Conservation (phyloP, 1,284 basidiomycete species). For the Leccinum subrobustum region DNA sequence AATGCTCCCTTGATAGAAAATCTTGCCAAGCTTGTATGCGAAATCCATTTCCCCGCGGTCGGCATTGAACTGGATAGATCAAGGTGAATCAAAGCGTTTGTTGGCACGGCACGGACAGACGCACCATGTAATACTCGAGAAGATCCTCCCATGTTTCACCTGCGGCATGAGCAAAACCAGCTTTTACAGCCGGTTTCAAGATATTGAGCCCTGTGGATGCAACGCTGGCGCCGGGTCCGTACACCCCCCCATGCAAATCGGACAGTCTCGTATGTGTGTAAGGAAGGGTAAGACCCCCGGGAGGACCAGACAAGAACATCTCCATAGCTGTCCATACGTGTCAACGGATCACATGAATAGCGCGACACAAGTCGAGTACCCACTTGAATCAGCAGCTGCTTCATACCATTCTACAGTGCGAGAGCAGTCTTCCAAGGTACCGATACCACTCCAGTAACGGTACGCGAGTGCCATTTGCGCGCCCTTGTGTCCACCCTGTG, state of each 20-base stretch:
- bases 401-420: constrained; percentile 86
- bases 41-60: constrained; percentile 86
- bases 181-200: constrained; percentile 76
- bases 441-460: constrained; percentile 94
- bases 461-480: constrained; percentile 94
- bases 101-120: constrained; percentile 18
- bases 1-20: constrained; percentile 93
- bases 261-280: constrained; percentile 83
- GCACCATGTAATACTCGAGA: constrained; percentile 84
- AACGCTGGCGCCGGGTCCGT: constrained; percentile 90
- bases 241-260: constrained; percentile 89
- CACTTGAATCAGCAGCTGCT: constrained; percentile 80
- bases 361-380: constrained; percentile 34
- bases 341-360: background rate
- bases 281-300: constrained; percentile 86
- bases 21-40: constrained; percentile 84
- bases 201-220: constrained; percentile 81
- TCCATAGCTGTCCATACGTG: constrained; percentile 53
- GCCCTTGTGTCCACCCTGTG: constrained; percentile 80
- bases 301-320: constrained; percentile 81
- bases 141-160: constrained; percentile 93
- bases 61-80: constrained; percentile 75
- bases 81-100: constrained; percentile 4
- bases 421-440: constrained; percentile 83
- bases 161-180: constrained; percentile 75